Evolutionary conservation across 2,329 filamentous ascomycete species (phyloP).

Genomic region (Aspergillus puulaauensis): DNA sequence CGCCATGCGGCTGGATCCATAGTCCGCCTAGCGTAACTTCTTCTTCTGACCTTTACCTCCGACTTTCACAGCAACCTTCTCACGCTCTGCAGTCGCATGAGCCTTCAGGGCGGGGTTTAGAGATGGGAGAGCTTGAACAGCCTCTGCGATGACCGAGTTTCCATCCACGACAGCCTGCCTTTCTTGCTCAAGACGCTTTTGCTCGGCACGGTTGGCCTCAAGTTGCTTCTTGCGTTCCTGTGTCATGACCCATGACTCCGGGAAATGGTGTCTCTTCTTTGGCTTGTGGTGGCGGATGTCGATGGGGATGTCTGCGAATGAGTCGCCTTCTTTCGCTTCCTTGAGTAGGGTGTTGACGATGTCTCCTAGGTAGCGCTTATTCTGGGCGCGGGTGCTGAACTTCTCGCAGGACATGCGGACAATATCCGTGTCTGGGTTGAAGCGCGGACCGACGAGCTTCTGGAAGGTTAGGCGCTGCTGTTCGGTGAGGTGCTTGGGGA

Average conservation of each 20-base stretch:
- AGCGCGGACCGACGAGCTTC: slow-evolving; percentile 82
- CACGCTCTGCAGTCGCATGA: slow-evolving; percentile 18
- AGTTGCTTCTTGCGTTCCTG: slow-evolving; percentile 66
- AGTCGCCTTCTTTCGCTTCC: slow-evolving; percentile 78
- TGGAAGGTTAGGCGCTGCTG: slow-evolving; percentile 75
- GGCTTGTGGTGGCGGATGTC: slow-evolving; percentile 81
- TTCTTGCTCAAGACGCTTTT: slow-evolving; percentile 56
- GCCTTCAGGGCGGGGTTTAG: slow-evolving; percentile 32
- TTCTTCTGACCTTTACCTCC: slow-evolving; percentile 17
- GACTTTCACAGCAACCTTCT: slow-evolving; percentile 22
- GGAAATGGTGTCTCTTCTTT: slow-evolving; percentile 69
- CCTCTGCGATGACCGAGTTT: slow-evolving; percentile 39
- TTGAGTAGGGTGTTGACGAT: slow-evolving; percentile 70
- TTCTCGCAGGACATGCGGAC: slow-evolving; percentile 90
- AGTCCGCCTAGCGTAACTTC: slow-evolving; percentile 14
- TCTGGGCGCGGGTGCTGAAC: slow-evolving; percentile 86
- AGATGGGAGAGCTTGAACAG: slow-evolving; percentile 31
- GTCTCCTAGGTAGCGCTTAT: slow-evolving; percentile 91
- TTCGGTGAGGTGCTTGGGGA: slow-evolving; percentile 58
- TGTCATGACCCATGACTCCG: slow-evolving; percentile 79
- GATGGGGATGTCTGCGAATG: slow-evolving; percentile 84
- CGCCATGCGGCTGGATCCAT: not conserved
- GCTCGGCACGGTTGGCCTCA: slow-evolving; percentile 57
- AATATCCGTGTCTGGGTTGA: slow-evolving; percentile 78
- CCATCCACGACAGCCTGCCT: slow-evolving; percentile 58